Evolutionary conservation across 805 yeast genomes (phyloP).

Genomic region (Candida silvicultrix): DNA sequence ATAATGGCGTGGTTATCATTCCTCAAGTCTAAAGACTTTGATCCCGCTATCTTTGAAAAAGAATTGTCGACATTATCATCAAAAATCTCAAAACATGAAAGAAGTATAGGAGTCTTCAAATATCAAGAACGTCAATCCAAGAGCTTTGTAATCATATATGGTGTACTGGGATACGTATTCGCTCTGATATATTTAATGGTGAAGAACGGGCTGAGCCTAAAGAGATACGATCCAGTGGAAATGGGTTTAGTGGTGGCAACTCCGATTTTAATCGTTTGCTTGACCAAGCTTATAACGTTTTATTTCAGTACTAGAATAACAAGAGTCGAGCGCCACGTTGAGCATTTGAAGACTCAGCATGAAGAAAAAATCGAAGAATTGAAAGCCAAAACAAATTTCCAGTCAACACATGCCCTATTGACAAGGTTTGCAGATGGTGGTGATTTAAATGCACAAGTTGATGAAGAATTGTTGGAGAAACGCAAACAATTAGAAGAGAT

Average conservation of each 20-base stretch:
- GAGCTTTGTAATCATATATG: constrained; percentile 7
- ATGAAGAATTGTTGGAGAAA: constrained; percentile 35
- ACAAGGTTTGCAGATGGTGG: constrained; percentile 53
- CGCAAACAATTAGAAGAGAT: constrained; percentile 32
- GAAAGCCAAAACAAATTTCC: constrained; percentile 67
- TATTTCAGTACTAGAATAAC: constrained; percentile 4
- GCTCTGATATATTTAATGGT: background rate
- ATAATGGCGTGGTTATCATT: constrained; percentile 20
- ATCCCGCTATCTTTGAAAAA: constrained; percentile 38
- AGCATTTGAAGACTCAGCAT: constrained; percentile 38
- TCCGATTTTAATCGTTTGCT: constrained; percentile 3
- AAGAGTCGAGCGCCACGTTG: constrained; percentile 14
- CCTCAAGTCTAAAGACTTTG: constrained; percentile 27
- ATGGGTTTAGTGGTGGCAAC: background rate
- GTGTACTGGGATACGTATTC: constrained; percentile 5
- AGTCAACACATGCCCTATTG: constrained; percentile 68
- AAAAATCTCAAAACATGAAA: constrained; percentile 26
- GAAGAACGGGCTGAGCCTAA: background rate
- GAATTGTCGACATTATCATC: constrained; percentile 32
- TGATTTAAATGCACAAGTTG: constrained; percentile 37
- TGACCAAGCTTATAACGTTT: background rate
- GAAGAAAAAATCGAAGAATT: constrained; percentile 54
- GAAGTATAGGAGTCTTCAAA: constrained; percentile 15
- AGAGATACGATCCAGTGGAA: background rate
- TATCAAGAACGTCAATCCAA: constrained; percentile 3